A percentile compares a stretch with the other conserved stretches of the same genome.
Evolutionary conservation across 345 rosid species (phyloP).

Genomic region (Euphorbia tirucalli): DNA sequence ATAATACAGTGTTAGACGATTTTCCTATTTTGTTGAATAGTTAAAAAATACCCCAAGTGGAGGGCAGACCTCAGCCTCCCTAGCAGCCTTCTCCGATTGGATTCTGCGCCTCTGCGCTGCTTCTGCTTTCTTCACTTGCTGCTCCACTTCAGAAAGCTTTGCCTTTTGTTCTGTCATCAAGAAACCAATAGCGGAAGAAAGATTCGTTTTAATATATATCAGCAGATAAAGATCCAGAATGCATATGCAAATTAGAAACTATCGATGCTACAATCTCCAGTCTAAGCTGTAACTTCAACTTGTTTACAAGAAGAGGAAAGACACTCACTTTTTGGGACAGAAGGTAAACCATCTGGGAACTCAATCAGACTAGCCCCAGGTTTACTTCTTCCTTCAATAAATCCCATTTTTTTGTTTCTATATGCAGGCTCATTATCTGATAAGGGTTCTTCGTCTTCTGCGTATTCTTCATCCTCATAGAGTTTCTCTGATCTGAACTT

Average conservation of each 20-base stretch:
- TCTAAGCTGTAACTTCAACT: background rate
- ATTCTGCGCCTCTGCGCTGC: constrained; percentile 31
- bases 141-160: constrained; percentile 25
- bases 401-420: constrained; percentile 18
- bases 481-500: background rate
- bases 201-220: background rate
- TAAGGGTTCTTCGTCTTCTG: constrained; percentile 13
- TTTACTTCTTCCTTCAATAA: constrained; percentile 18
- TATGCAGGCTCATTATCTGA: constrained; percentile 16
- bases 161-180: constrained; percentile 24
- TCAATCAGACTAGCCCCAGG: constrained; percentile 14
- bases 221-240: background rate
- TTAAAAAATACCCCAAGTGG: background rate
- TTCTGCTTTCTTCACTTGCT: constrained; percentile 25
- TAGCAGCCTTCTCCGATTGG: constrained; percentile 31
- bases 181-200: background rate
- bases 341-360: constrained; percentile 29
- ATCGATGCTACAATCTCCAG: background rate
- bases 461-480: constrained; percentile 7
- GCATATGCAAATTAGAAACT: background rate
- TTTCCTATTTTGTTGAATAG: background rate
- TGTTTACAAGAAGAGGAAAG: background rate
- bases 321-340: constrained; percentile 24
- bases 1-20: constrained; percentile 11
- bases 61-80: constrained; percentile 31